Evolutionary conservation across 768 basidiomycete species (phyloP).

Genomic region (Calvatia gigantea): DNA sequence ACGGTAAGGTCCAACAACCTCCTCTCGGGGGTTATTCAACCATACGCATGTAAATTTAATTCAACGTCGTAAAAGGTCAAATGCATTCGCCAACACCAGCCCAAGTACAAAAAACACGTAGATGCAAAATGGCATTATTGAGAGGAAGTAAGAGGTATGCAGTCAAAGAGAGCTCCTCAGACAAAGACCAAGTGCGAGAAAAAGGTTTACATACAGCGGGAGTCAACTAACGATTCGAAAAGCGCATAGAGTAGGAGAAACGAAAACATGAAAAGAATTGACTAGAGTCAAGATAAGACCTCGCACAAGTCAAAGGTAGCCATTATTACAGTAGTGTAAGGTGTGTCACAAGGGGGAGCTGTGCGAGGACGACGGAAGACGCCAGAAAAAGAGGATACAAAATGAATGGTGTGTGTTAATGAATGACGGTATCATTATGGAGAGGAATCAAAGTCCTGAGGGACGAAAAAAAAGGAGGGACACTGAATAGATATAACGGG

Average conservation of each 20-base stretch:
- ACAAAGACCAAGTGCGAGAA: background rate
- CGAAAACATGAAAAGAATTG: conserved; percentile 7
- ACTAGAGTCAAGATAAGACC: conserved; percentile 6
- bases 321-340: conserved; percentile 15
- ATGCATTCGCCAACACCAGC: background rate
- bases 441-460: conserved; percentile 4
- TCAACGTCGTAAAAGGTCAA: background rate
- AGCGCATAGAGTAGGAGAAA: conserved; percentile 2
- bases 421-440: background rate
- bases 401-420: conserved; percentile 4
- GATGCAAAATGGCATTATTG: background rate
- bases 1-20: too few species aligned
- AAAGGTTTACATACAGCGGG: background rate
- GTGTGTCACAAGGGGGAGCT: conserved; percentile 12
- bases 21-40: background rate
- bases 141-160: background rate
- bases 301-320: conserved; percentile 11
- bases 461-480: conserved; percentile 7
- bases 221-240: background rate
- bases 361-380: conserved; percentile 1
- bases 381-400: conserved; percentile 4
- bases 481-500: conserved; percentile 11
- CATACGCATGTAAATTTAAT: background rate
- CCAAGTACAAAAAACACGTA: conserved; percentile 13
- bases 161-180: background rate